These are phyloP conservation scores for Candida rishiriensis DNA, from an alignment of 805 yeast species.

Conservation along the genomic window DNA sequence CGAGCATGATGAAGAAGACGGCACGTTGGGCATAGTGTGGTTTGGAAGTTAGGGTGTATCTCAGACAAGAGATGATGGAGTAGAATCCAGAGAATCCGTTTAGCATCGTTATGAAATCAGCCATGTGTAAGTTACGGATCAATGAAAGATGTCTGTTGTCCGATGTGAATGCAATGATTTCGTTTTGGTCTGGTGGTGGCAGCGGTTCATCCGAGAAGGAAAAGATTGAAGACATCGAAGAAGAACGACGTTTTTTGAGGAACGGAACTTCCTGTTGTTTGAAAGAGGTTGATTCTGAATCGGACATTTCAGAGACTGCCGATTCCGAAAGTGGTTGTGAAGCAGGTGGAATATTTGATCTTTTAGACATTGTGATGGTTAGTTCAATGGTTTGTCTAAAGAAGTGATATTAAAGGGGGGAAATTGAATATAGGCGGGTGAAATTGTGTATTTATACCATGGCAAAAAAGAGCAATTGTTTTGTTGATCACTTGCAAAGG, in stretches of 20 bases:
- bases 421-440: too few species aligned
- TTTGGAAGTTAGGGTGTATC: slow-evolving; percentile 69
- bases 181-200: slow-evolving; percentile 74
- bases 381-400: too few species aligned
- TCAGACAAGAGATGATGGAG: slow-evolving; percentile 78
- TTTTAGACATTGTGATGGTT: slow-evolving; percentile 9
- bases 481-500: too few species aligned
- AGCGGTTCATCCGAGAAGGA: slow-evolving; percentile 53
- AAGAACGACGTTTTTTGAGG: slow-evolving; percentile 25
- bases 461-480: too few species aligned
- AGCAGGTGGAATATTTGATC: slow-evolving; percentile 6
- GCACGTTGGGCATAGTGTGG: slow-evolving; percentile 79
- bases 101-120: slow-evolving; percentile 90
- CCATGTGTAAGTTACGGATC: slow-evolving; percentile 85
- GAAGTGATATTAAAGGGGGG: too few species aligned
- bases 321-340: slow-evolving; percentile 7
- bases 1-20: slow-evolving; percentile 80
- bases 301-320: slow-evolving; percentile 24
- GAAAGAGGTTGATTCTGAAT: slow-evolving; percentile 13
- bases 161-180: slow-evolving; percentile 72
- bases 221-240: slow-evolving; percentile 38
- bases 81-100: slow-evolving; percentile 94
- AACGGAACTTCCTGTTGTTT: not conserved
- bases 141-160: slow-evolving; percentile 85
- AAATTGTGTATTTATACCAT: too few species aligned